Conservation (phyloP, 148 eudicot species). For the Chenopodium album region DNA sequence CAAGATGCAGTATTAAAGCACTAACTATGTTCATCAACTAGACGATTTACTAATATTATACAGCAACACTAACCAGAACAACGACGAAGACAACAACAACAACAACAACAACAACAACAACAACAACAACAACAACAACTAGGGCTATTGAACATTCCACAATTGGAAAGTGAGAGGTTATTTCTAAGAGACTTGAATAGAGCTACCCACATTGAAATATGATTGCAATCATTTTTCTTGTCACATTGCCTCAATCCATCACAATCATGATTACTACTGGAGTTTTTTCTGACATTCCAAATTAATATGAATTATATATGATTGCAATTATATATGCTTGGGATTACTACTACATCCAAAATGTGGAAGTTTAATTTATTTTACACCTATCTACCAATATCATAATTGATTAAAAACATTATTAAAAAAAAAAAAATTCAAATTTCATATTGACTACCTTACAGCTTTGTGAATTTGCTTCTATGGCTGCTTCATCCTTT, state of each 20-base stretch:
- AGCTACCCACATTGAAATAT: background rate
- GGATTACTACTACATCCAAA: background rate
- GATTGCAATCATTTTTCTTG: too few relatives aligned
- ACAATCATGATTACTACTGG: too few relatives aligned
- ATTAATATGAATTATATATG: too few relatives aligned
- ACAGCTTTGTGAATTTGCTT: background rate
- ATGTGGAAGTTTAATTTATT: background rate
- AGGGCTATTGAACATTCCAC: background rate
- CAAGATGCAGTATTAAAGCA: background rate
- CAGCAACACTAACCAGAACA: background rate
- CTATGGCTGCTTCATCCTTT: background rate
- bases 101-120: background rate
- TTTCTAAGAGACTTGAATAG: background rate
- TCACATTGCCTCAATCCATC: background rate
- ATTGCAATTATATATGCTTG: too few relatives aligned
- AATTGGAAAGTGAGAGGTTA: background rate
- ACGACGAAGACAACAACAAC: background rate
- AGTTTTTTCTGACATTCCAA: too few relatives aligned
- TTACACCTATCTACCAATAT: background rate
- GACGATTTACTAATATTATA: background rate
- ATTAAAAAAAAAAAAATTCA: background rate
- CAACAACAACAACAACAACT: background rate
- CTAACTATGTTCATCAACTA: constrained; percentile 7
- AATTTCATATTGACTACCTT: background rate
- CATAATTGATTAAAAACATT: background rate